Evolutionary conservation across 345 rosid species (phyloP).

Genomic region (Cardamine resedifolia): DNA sequence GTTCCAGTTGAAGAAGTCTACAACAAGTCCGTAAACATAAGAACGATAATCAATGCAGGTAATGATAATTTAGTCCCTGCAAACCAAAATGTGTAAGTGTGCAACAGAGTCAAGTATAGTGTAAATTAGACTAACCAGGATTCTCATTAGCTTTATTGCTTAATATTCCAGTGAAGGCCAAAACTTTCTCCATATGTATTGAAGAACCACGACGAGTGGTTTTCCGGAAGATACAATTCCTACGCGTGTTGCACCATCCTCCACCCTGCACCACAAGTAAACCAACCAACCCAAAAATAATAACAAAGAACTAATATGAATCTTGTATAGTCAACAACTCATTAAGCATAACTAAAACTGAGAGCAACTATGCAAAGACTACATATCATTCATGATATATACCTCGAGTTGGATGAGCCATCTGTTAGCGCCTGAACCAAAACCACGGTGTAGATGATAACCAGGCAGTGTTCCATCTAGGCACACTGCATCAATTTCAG

Average conservation of each 20-base stretch:
- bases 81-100: not conserved
- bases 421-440: conserved; percentile 69
- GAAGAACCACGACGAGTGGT: conserved; percentile 85
- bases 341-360: not conserved
- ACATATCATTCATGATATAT: conserved; percentile 2
- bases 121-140: conserved; percentile 51
- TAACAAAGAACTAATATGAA: not conserved
- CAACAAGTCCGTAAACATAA: conserved; percentile 23
- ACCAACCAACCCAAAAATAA: not conserved
- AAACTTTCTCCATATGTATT: conserved; percentile 63
- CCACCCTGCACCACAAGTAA: conserved; percentile 65
- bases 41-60: not conserved
- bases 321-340: not conserved
- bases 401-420: conserved; percentile 95
- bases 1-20: conserved; percentile 96
- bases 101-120: not conserved
- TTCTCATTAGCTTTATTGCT: conserved; percentile 76
- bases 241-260: conserved; percentile 75
- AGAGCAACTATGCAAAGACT: not conserved
- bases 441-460: conserved; percentile 75
- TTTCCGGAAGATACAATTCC: conserved; percentile 67
- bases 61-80: not conserved
- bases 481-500: conserved; percentile 51
- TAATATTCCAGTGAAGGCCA: conserved; percentile 73
- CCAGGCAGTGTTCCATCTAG: conserved; percentile 89